These are phyloP conservation scores for Phytophthora fragariaefolia DNA, from an alignment of 352 stramenopile genomes.

Conservation along the genomic window DNA sequence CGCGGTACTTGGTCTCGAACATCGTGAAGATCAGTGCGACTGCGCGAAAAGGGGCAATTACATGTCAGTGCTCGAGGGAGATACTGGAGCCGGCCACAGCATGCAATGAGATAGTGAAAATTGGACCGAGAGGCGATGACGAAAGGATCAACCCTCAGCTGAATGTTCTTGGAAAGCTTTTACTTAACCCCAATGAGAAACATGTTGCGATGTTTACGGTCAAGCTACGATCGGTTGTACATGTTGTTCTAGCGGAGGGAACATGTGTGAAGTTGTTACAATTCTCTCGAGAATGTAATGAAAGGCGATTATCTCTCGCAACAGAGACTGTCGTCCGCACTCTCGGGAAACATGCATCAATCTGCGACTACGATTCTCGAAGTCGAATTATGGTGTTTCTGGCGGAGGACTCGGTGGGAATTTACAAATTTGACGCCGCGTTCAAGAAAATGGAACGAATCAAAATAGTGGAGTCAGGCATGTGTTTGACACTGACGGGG, in stretches of 20 bases:
- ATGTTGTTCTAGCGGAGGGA: not conserved
- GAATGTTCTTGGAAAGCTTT: not conserved
- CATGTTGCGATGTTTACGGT: not conserved
- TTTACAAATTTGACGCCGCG: not conserved
- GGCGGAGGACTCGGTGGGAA: not conserved
- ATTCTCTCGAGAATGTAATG: not conserved
- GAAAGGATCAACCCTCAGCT: not conserved
- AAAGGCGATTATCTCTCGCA: not conserved
- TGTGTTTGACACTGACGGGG: not conserved
- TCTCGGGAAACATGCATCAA: not conserved
- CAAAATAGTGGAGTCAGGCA: not conserved
- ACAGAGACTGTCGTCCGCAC: not conserved
- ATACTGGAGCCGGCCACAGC: not conserved
- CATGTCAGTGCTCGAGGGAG: not conserved
- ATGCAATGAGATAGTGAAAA: not conserved
- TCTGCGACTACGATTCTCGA: not conserved
- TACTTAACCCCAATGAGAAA: not conserved
- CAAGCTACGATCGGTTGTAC: not conserved
- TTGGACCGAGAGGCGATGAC: not conserved
- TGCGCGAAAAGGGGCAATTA: not conserved
- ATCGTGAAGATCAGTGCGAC: not conserved
- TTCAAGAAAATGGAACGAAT: not conserved
- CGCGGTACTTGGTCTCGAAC: not conserved
- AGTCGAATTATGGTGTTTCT: not conserved
- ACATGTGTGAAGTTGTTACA: not conserved